These are phyloP conservation scores for Xylaria sp. DNA, from an alignment of 2,329 filamentous ascomycete genomes.

Conservation along the genomic window DNA sequence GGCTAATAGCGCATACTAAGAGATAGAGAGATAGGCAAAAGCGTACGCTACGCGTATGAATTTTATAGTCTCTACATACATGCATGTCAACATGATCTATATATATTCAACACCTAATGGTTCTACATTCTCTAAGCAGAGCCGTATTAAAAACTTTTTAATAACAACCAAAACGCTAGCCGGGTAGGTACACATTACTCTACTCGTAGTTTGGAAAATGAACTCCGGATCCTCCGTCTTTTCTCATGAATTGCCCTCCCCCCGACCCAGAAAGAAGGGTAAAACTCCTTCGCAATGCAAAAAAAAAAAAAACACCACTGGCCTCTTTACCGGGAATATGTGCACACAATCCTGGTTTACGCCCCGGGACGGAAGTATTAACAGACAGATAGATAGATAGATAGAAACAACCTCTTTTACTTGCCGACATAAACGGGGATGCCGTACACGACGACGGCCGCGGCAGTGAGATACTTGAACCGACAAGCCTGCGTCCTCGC, in stretches of 20 bases:
- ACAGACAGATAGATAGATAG: not conserved
- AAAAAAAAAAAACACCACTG: slow-evolving; percentile 1
- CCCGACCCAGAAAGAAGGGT: no score
- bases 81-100: not conserved
- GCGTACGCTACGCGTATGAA: not conserved
- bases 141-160: not conserved
- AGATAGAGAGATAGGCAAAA: not conserved
- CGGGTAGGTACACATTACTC: slow-evolving; percentile 2
- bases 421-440: slow-evolving; percentile 83
- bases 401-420: slow-evolving; percentile 20
- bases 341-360: not conserved
- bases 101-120: not conserved
- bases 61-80: not conserved
- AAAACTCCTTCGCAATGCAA: slow-evolving; percentile 29
- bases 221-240: not conserved
- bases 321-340: not conserved
- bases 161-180: not conserved
- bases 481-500: slow-evolving; percentile 81
- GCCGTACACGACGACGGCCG: slow-evolving; percentile 92
- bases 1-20: not conserved
- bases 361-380: not conserved
- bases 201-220: not conserved
- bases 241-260: slow-evolving; percentile 5
- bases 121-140: not conserved
- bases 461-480: slow-evolving; percentile 90